Evolutionary conservation across 2,329 filamentous ascomycete genomes (phyloP).

Genomic region (Diatrype stigma): DNA sequence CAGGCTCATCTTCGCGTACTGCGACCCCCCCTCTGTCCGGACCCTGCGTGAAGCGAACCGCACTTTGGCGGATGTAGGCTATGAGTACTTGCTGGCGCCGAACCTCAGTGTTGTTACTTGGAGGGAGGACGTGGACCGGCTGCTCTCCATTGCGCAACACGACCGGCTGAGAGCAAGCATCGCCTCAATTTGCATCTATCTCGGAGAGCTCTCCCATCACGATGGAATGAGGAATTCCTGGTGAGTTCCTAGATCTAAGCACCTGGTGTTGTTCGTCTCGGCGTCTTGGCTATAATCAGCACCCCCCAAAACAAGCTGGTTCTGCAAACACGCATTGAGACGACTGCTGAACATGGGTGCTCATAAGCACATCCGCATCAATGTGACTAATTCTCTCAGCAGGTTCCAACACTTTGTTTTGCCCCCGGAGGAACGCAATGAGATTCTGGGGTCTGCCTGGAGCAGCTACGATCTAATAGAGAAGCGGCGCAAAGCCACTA

Average conservation of each 20-base stretch:
- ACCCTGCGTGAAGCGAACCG: slow-evolving; percentile 36
- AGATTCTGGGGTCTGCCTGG: slow-evolving; percentile 32
- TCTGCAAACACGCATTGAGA: not conserved
- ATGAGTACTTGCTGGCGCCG: slow-evolving; percentile 37
- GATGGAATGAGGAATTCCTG: slow-evolving; percentile 29
- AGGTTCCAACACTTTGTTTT: slow-evolving; percentile 34
- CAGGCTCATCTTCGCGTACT: slow-evolving; percentile 38
- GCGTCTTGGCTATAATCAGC: slow-evolving; percentile 1
- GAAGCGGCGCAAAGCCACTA: slow-evolving; percentile 27
- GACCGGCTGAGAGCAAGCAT: slow-evolving; percentile 38
- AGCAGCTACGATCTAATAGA: slow-evolving; percentile 33
- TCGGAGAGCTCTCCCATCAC: slow-evolving; percentile 38
- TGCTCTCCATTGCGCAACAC: slow-evolving; percentile 40
- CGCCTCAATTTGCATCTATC: slow-evolving; percentile 40
- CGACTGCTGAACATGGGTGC: not conserved
- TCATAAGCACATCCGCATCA: not conserved
- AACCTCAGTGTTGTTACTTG: slow-evolving; percentile 40
- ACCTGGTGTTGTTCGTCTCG: not conserved
- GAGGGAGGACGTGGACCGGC: slow-evolving; percentile 40
- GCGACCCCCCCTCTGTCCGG: slow-evolving; percentile 34
- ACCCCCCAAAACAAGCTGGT: not conserved
- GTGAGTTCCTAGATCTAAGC: slow-evolving; percentile 13
- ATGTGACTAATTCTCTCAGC: slow-evolving; percentile 8
- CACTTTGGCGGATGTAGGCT: slow-evolving; percentile 37
- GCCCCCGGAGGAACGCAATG: slow-evolving; percentile 32